Conservation (phyloP, 306 rosid genomes). For the Gleditsia sinensis region DNA sequence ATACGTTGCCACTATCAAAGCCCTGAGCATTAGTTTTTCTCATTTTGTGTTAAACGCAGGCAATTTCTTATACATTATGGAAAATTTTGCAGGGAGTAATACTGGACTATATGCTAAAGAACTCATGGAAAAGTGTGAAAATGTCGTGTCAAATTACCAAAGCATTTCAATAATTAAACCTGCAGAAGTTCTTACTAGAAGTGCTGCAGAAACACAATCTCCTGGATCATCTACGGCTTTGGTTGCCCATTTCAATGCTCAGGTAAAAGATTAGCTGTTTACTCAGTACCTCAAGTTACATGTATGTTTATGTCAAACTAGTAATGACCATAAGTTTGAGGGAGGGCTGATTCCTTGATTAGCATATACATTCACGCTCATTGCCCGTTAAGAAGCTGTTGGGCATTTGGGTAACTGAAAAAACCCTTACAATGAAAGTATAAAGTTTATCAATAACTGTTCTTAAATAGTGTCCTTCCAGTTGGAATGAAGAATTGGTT, state of each 20-base stretch:
- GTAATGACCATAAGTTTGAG: conserved; percentile 1
- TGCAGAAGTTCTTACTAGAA: conserved; percentile 53
- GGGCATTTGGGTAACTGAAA: conserved; percentile 5
- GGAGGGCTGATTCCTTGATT: conserved; percentile 1
- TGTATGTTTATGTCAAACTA: conserved; percentile 13
- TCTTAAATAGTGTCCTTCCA: too few species aligned
- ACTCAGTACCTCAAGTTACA: conserved; percentile 8
- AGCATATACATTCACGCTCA: background rate
- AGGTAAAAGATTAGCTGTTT: conserved; percentile 47
- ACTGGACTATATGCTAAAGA: conserved; percentile 56
- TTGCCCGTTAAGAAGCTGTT: background rate
- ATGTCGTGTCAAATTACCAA: conserved; percentile 43
- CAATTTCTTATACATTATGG: conserved; percentile 1
- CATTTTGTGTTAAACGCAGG: background rate
- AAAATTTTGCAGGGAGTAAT: conserved; percentile 47
- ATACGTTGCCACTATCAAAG: background rate
- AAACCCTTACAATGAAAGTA: too few species aligned
- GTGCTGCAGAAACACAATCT: conserved; percentile 53
- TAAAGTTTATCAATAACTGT: too few species aligned
- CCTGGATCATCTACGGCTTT: conserved; percentile 66
- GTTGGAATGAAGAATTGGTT: too few species aligned
- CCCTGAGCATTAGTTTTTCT: conserved; percentile 21
- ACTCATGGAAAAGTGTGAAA: conserved; percentile 65
- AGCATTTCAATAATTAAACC: conserved; percentile 48
- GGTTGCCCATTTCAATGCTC: conserved; percentile 74